phyloP scores from a whole-genome alignment of 148 eudicot species.

The Chenopodium album region DNA sequence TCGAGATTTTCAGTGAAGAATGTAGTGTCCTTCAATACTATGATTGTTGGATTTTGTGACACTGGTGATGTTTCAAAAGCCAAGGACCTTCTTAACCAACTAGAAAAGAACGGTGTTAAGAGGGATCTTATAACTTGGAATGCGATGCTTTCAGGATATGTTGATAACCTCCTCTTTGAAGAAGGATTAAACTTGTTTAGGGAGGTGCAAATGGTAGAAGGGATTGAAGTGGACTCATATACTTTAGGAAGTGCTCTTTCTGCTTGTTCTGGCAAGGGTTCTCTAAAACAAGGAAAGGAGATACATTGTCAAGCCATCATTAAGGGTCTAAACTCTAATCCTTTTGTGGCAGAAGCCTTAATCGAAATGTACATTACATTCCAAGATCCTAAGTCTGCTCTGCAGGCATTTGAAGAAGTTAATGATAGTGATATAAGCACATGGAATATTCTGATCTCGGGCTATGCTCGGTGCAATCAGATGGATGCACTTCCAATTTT shows the following conservation, averaged over 20 bases:
- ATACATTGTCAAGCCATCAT: constrained; percentile 47
- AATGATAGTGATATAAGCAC: constrained; percentile 38
- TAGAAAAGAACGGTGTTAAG: constrained; percentile 36
- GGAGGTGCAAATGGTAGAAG: constrained; percentile 35
- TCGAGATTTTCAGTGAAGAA: constrained; percentile 40
- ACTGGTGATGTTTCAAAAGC: constrained; percentile 45
- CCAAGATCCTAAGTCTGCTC: constrained; percentile 38
- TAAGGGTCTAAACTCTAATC: constrained; percentile 41
- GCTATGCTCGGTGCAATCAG: constrained; percentile 46
- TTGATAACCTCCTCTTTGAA: constrained; percentile 40
- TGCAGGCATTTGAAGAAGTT: constrained; percentile 38
- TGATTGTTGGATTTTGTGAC: constrained; percentile 57
- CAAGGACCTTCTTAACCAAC: constrained; percentile 38
- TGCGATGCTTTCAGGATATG: constrained; percentile 60
- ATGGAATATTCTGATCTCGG: constrained; percentile 52
- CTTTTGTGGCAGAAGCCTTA: constrained; percentile 53
- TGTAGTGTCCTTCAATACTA: constrained; percentile 48
- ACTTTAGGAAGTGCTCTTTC: constrained; percentile 52
- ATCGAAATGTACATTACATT: constrained; percentile 46
- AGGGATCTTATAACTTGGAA: constrained; percentile 57
- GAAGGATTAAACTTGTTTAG: constrained; percentile 42
- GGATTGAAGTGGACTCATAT: constrained; percentile 37
- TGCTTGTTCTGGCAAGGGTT: constrained; percentile 43
- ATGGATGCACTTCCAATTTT: constrained; percentile 30
- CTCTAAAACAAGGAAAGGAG: constrained; percentile 38